Evolutionary conservation across 176 grass and related monocot species (phyloP).

Genomic region (Chloris gayana): DNA sequence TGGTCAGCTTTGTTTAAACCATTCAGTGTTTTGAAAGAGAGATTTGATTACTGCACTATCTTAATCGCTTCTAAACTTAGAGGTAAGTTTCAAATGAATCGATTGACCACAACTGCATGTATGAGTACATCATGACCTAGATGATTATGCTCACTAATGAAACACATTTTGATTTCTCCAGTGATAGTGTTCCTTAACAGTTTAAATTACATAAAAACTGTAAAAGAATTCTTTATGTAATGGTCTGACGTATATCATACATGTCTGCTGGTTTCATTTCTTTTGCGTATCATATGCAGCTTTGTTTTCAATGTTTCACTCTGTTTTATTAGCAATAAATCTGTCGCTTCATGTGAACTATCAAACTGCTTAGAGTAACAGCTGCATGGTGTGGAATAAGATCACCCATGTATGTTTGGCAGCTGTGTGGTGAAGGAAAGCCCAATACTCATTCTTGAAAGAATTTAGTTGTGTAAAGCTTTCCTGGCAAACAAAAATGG

Average conservation of each 20-base stretch:
- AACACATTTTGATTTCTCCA: background rate
- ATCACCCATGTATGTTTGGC: background rate
- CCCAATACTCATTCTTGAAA: background rate
- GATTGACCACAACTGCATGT: background rate
- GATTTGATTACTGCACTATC: conserved; percentile 9
- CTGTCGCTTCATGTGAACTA: conserved; percentile 8
- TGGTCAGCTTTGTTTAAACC: background rate
- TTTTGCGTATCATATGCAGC: background rate
- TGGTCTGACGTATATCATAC: background rate
- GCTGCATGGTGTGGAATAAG: background rate
- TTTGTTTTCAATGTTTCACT: conserved; percentile 22
- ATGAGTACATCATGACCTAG: background rate
- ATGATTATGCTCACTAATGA: background rate
- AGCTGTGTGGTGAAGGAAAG: too few relatives aligned
- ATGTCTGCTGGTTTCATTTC: background rate
- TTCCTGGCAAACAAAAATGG: background rate
- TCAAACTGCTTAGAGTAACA: background rate
- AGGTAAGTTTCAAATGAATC: background rate
- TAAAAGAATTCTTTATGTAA: background rate
- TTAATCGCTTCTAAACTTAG: conserved; percentile 14
- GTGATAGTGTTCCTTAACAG: background rate
- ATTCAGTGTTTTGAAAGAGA: background rate
- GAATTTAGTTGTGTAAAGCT: background rate
- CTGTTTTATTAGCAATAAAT: background rate
- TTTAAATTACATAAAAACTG: background rate